Base-by-base conservation (phyloP, 352 stramenopile genomes). In the Phytophthora fragariaefolia region DNA sequence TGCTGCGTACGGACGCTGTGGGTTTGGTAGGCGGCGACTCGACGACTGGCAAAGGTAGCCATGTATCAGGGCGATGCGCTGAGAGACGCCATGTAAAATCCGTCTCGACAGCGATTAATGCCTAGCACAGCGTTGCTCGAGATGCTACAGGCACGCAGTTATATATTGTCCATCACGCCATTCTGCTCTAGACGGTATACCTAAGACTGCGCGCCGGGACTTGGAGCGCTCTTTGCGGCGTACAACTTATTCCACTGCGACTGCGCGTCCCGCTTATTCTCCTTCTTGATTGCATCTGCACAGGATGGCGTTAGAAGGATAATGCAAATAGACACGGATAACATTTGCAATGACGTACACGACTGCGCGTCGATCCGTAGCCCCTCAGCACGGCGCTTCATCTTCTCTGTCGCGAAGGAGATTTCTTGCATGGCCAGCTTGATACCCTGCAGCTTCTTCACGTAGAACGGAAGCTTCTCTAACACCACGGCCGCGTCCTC, bases 211-310 rank as follows among this genome's bases (percentile, higher is more conserved):
- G 51, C 27, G 1, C 49, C 36, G 12, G 69, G 57, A 26, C 42
- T 30, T 38, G 65, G 26, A 2, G 63, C 56, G 52, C 70, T 87
- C 69, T 87, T 91, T 20, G 85, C 83, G 18, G 82, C 85, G 51
- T 88, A 87, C 17, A 93, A 58, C 34, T 92, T 92, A 68, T 91
- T 93, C 85, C 85, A 93, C 48, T 93, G 85, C 23, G 69, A 79
- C 52, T 81, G 74, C 13, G 79, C 81, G 65, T 91, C 85, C 49
- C 82, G 79, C 60, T 91, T 89, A 70, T 85, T 90, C 46, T 91
- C 85, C 59, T 92, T 93, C 58, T 91, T 92, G 66, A 93, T 86
- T 5, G 85, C 85, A 67, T 93, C 85, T 93, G 43, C 15, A 43
- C n/a, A n/a, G n/a, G n/a, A n/a, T n/a, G n/a, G n/a, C n/a, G n/a